phyloP scores from a whole-genome alignment of 2,329 filamentous ascomycete species.

The Stenocarpella maydis region DNA sequence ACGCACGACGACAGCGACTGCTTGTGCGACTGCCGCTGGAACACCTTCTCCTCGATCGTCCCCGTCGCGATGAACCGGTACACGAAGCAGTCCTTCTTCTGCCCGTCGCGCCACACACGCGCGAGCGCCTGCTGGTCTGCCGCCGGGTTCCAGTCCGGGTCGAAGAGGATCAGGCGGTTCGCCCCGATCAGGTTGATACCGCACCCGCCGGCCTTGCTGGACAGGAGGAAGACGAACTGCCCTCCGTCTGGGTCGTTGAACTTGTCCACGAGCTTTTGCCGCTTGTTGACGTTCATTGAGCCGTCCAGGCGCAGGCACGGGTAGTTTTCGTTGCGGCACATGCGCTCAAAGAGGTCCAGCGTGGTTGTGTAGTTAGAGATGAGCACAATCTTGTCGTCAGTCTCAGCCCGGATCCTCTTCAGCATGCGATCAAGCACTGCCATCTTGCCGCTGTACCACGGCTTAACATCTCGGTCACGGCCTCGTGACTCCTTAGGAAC shows the following conservation, averaged over 20 bases:
- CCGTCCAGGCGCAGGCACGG: slow-evolving; percentile 91
- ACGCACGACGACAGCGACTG: slow-evolving; percentile 96
- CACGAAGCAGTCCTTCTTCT: slow-evolving; percentile 99
- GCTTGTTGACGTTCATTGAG: slow-evolving; percentile 97
- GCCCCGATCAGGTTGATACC: slow-evolving; percentile 95
- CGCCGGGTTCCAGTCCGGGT: slow-evolving; percentile 97
- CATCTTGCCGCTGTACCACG: slow-evolving; percentile 99
- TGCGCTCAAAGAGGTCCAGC: slow-evolving; percentile 89
- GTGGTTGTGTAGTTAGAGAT: slow-evolving; percentile 99
- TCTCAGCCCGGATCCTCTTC: slow-evolving; percentile 91
- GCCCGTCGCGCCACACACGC: slow-evolving; percentile 97
- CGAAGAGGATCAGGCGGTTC: slow-evolving; percentile 93
- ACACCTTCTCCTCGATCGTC: slow-evolving; percentile 99
- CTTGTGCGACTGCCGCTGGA: slow-evolving; percentile 98
- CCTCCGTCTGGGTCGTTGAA: slow-evolving; percentile 93
- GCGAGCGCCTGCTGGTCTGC: slow-evolving; percentile 97
- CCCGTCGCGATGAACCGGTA: slow-evolving; percentile 99
- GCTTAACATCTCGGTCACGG: slow-evolving; percentile 88
- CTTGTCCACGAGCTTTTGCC: slow-evolving; percentile 95
- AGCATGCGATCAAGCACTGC: slow-evolving; percentile 98
- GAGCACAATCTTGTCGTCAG: slow-evolving; percentile 98
- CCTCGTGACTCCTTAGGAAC: slow-evolving; percentile 87
- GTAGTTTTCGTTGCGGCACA: slow-evolving; percentile 86
- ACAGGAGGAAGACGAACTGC: slow-evolving; percentile 96
- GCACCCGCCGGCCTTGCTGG: slow-evolving; percentile 95